Conservation (phyloP, 106 monocot genomes). For the Chionographis japonica region DNA sequence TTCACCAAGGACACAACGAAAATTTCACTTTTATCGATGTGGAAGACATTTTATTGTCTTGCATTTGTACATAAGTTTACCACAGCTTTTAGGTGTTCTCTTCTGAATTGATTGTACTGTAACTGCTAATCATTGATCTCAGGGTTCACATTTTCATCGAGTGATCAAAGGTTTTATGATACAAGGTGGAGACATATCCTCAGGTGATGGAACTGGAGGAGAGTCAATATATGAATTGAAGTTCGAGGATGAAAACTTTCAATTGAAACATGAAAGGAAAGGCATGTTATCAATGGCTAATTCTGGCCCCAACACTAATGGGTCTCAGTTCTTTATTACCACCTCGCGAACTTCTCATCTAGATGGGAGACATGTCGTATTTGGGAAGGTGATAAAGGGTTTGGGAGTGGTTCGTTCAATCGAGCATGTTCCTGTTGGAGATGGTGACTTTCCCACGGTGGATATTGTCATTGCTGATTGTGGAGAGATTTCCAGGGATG, state of each 20-base stretch:
- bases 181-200: constrained; percentile 88
- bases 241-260: constrained; percentile 87
- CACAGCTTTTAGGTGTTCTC: too few species aligned
- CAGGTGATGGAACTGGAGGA: constrained; percentile 89
- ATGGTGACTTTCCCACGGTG: constrained; percentile 52
- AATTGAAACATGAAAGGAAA: constrained; percentile 81
- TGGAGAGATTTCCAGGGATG: constrained; percentile 67
- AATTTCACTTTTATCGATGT: too few species aligned
- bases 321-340: constrained; percentile 89
- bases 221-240: constrained; percentile 85
- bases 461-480: constrained; percentile 70
- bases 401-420: constrained; percentile 84
- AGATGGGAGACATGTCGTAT: constrained; percentile 91
- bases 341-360: constrained; percentile 82
- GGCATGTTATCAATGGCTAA: constrained; percentile 97
- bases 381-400: constrained; percentile 77
- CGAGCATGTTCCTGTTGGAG: constrained; percentile 59
- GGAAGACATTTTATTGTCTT: too few species aligned
- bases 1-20: too few species aligned
- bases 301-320: constrained; percentile 73
- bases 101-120: too few species aligned
- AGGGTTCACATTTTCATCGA: constrained; percentile 80
- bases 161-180: constrained; percentile 84
- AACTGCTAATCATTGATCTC: constrained; percentile 10
- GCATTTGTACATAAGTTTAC: too few species aligned